Base-by-base conservation (phyloP, 768 basidiomycete species). In the Harrya chromipes region DNA sequence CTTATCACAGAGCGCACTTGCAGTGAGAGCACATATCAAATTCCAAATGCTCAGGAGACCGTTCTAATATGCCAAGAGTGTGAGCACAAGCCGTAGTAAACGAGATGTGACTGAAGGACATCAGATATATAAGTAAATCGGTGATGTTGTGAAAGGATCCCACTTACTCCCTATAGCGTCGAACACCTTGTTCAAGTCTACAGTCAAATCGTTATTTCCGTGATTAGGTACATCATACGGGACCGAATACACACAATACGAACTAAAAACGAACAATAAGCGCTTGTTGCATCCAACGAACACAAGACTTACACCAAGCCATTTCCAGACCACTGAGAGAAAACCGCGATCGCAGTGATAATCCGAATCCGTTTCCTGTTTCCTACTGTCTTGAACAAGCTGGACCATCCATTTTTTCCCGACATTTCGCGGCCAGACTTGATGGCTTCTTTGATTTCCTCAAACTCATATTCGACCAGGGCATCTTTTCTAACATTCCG, bases 401-500 rank as follows among this genome's bases (percentile, higher is more conserved):
- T 69, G 27, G 56, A 35, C 76, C 74, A 83, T 19, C 75, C 75
- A 17, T 77, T 65, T 33, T 72, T 59, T 10, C 68, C 50, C 21
- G 71, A 69, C n/a, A 73, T 67, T 31, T 69, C 69, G 40, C 69
- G 69, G 59, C 74, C 75, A 38, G 77, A 67, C 4, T 65, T 68
- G 47, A 81, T 70, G 6, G 81, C 81, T 21, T 78, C 73, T 60
- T 79, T 82, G 69, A 86, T 85, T 65, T 85, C 83, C 54, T 78
- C 74, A 54, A 79, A 83, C 60, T 83, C 81, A 59, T 77, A 82
- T 54, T 77, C 71, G 2, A 84, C 80, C 1, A 82, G 72, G 2
- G 82, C 29, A 29, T 29, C 29, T 12, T 13, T 29, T 13, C 29
- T 29, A 12, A 29, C 11, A 13, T 29, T 13, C 29, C 29, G 12